Evolutionary conservation across 2,329 filamentous ascomycete species (phyloP).

Genomic region (Alternaria viburni): DNA sequence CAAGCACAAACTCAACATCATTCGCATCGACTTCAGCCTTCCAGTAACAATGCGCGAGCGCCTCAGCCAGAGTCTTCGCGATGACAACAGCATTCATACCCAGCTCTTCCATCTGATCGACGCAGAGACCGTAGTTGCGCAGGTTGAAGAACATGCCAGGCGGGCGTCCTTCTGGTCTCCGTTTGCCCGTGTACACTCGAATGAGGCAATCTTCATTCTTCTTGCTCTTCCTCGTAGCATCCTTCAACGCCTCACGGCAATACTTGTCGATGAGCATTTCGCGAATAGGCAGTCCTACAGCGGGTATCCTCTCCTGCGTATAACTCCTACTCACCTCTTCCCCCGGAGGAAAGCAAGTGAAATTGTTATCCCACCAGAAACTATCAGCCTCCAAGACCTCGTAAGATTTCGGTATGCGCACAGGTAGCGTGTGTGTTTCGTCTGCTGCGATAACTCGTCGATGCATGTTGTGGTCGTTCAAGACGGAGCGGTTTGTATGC

Average conservation of each 20-base stretch:
- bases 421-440: rapidly evolving
- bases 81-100: background rate
- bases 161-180: background rate
- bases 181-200: background rate
- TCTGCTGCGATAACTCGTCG: background rate
- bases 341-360: background rate
- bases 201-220: background rate
- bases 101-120: background rate
- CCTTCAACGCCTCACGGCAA: background rate
- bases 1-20: background rate
- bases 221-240: background rate
- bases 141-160: background rate
- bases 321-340: background rate
- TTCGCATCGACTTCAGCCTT: background rate
- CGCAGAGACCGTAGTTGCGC: background rate
- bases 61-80: background rate
- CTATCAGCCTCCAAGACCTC: background rate
- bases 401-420: background rate
- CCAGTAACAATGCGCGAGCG: background rate
- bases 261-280: background rate
- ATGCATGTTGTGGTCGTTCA: constrained; percentile 10
- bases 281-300: background rate
- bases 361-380: background rate
- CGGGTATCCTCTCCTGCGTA: background rate
- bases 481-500: constrained; percentile 10